Conservation (phyloP, 305 asterid genomes). For the Fraxinus sp. region DNA sequence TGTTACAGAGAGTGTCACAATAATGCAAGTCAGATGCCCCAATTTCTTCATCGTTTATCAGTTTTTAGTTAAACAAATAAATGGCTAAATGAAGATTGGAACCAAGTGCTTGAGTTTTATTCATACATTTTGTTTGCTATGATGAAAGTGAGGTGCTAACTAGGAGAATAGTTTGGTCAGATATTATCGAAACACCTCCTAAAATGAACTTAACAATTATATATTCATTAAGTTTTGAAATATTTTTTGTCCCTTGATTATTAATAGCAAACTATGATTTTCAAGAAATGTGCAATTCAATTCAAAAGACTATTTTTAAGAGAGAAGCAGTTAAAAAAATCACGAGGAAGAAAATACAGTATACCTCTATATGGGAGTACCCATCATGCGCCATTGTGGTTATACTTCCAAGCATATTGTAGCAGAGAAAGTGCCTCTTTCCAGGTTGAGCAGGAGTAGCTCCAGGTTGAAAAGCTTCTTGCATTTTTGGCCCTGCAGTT, state of each 20-base stretch:
- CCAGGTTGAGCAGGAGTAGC: slow-evolving; percentile 83
- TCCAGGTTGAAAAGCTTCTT: slow-evolving; percentile 92
- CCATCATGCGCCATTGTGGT: slow-evolving; percentile 91
- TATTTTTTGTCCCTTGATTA: neutral
- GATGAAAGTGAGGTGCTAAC: neutral
- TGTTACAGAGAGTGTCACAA: neutral
- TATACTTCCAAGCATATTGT: slow-evolving; percentile 91
- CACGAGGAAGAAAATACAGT: slow-evolving; percentile 13
- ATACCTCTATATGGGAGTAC: slow-evolving; percentile 94
- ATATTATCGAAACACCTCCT: slow-evolving; percentile 3
- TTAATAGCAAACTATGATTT: slow-evolving; percentile 12
- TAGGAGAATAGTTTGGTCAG: slow-evolving; percentile 1
- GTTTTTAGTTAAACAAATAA: slow-evolving; percentile 9
- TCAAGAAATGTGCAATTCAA: slow-evolving; percentile 8
- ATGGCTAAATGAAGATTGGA: slow-evolving; percentile 19
- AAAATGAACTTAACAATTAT: slow-evolving; percentile 3
- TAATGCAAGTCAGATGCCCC: slow-evolving; percentile 16
- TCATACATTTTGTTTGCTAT: neutral
- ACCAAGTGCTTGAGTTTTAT: neutral
- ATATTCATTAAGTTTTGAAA: neutral
- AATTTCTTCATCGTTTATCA: slow-evolving; percentile 4
- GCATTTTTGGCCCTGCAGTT: slow-evolving; percentile 58
- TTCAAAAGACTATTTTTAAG: slow-evolving; percentile 8
- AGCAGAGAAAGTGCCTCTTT: slow-evolving; percentile 84
- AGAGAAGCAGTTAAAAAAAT: slow-evolving; percentile 12